Evolutionary conservation across 192 early-diverging fungal species (phyloP).

Genomic region (Backusella parvicylindrica): DNA sequence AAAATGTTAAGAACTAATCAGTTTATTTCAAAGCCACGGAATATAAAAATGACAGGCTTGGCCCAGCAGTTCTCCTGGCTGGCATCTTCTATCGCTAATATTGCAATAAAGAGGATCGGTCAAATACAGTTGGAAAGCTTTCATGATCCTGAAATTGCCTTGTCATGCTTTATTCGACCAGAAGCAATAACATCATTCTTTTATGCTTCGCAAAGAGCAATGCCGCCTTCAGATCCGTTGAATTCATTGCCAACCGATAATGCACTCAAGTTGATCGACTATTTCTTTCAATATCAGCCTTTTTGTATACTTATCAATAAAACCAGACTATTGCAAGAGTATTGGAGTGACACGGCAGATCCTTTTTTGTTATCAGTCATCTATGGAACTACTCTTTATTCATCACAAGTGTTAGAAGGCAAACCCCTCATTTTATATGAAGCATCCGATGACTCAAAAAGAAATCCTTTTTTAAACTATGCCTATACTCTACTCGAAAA

Average conservation of each 20-base stretch:
- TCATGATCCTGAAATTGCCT: not conserved
- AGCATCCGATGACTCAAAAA: not conserved
- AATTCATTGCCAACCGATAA: slow-evolving; percentile 10
- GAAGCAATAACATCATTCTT: not conserved
- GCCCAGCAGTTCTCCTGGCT: not conserved
- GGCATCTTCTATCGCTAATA: not conserved
- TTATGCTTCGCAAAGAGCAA: not conserved
- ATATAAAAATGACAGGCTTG: not conserved
- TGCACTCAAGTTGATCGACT: slow-evolving; percentile 23
- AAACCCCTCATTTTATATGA: slow-evolving; percentile 11
- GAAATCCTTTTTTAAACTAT: slow-evolving; percentile 24
- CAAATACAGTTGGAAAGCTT: not conserved
- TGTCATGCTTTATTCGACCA: not conserved
- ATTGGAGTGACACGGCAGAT: slow-evolving; percentile 25
- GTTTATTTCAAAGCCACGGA: not conserved
- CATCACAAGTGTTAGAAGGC: slow-evolving; percentile 14
- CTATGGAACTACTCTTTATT: slow-evolving; percentile 15
- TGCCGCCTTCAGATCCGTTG: not conserved
- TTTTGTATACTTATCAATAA: slow-evolving; percentile 22
- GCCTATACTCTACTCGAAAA: slow-evolving; percentile 17
- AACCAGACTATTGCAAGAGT: slow-evolving; percentile 25
- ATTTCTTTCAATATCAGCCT: slow-evolving; percentile 22
- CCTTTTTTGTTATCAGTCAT: slow-evolving; percentile 24
- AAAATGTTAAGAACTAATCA: not conserved
- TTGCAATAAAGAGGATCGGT: not conserved